A percentile compares a stretch with the other conserved stretches of the same genome.
Conservation (phyloP, 2,329 filamentous ascomycete species). For the Bipolaris bicolor region DNA sequence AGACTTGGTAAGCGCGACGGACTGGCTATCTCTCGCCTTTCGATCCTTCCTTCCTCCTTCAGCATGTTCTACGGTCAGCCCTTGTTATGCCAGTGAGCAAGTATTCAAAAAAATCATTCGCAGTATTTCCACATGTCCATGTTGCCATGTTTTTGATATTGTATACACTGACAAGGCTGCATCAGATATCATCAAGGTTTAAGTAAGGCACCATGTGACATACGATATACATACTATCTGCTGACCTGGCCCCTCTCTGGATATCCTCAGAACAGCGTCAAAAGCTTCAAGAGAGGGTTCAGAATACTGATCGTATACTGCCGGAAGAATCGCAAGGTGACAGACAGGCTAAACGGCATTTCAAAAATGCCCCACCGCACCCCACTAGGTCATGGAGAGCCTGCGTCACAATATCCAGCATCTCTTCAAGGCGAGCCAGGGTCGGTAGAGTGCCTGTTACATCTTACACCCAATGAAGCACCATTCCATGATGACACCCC, state of each 20-base stretch:
- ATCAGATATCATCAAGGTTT: background rate
- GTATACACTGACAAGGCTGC: background rate
- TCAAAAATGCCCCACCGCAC: slow-evolving; percentile 31
- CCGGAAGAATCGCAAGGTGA: slow-evolving; percentile 29
- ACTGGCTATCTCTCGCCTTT: background rate
- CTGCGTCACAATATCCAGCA: slow-evolving; percentile 28
- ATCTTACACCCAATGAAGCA: slow-evolving; percentile 15
- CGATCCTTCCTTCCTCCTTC: background rate
- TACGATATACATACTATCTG: background rate
- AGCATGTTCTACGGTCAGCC: background rate
- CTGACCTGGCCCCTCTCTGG: background rate
- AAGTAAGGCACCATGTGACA: background rate
- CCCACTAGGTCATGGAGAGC: slow-evolving; percentile 33
- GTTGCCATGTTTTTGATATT: background rate
- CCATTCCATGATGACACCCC: background rate
- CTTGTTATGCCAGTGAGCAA: background rate
- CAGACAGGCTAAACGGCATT: slow-evolving; percentile 42
- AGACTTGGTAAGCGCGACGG: slow-evolving; percentile 3
- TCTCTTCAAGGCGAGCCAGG: slow-evolving; percentile 15
- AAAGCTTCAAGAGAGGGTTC: background rate
- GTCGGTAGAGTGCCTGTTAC: slow-evolving; percentile 16
- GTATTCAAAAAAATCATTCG: background rate
- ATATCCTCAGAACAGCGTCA: background rate
- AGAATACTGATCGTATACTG: slow-evolving; percentile 18
- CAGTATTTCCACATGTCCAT: background rate